Percentiles rank a stretch among this genome's conserved stretches.
phyloP scores from a whole-genome alignment of 2,329 filamentous ascomycete species.

The Verticillium nubilum region DNA sequence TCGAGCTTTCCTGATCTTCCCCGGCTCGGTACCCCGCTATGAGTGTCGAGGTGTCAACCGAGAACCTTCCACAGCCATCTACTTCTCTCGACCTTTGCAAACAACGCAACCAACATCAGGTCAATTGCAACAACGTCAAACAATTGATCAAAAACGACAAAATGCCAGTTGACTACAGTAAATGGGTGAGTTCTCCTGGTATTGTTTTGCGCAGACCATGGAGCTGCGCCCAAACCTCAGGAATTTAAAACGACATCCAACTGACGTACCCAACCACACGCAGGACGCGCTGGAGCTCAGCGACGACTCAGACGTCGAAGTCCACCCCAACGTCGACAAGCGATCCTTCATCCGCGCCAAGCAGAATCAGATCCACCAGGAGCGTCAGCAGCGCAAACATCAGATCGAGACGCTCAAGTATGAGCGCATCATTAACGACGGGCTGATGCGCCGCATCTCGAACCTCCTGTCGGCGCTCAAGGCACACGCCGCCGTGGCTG shows the following conservation, averaged over 20 bases:
- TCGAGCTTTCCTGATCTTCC: background rate
- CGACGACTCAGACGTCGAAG: slow-evolving; percentile 96
- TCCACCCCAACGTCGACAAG: slow-evolving; percentile 98
- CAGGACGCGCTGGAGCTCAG: slow-evolving; percentile 91
- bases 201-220: too few relatives aligned
- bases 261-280: slow-evolving; percentile 5
- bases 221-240: too few relatives aligned
- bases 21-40: background rate
- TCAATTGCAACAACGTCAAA: background rate
- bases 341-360: slow-evolving; percentile 97
- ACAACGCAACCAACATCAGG: slow-evolving; percentile 6
- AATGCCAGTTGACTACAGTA: slow-evolving; percentile 58
- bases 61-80: slow-evolving; percentile 12
- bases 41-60: slow-evolving; percentile 3
- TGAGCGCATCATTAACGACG: slow-evolving; percentile 89
- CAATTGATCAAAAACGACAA: slow-evolving; percentile 11
- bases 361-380: slow-evolving; percentile 92
- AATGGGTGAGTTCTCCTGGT: slow-evolving; percentile 65
- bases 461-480: slow-evolving; percentile 69
- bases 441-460: slow-evolving; percentile 78
- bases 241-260: background rate
- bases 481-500: slow-evolving; percentile 64
- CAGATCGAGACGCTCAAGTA: slow-evolving; percentile 91
- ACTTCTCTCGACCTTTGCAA: slow-evolving; percentile 3
- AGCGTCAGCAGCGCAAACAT: slow-evolving; percentile 77